These are phyloP conservation scores for Coemansia erecta DNA, from an alignment of 192 early-diverging fungal genomes.

Conservation along the genomic window DNA sequence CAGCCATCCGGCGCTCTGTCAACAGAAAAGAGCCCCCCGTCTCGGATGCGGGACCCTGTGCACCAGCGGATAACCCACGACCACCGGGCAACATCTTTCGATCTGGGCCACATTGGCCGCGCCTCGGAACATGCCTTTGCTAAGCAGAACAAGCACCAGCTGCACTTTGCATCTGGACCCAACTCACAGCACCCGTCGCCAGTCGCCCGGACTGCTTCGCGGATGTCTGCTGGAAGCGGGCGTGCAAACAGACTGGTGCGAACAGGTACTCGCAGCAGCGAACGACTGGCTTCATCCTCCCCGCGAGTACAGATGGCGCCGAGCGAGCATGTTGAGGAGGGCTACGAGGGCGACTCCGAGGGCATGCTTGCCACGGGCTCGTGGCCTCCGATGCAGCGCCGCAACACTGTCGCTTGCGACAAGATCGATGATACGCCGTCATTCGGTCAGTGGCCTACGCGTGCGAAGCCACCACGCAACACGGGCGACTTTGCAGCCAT, in stretches of 20 bases:
- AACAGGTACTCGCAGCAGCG: constrained; percentile 21
- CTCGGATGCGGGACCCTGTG: neutral
- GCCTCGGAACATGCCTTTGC: neutral
- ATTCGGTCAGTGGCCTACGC: constrained; percentile 9
- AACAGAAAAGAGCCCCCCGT: neutral
- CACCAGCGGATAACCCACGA: constrained; percentile 21
- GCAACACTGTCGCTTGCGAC: constrained; percentile 53
- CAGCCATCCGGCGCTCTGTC: neutral
- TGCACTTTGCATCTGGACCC: neutral
- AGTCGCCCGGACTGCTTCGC: constrained; percentile 1
- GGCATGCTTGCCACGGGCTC: constrained; percentile 15
- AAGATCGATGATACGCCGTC: constrained; percentile 18
- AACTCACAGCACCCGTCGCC: neutral
- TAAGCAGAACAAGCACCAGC: neutral
- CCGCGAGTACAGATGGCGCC: constrained; percentile 3
- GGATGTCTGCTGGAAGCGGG: neutral
- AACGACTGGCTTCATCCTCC: constrained; percentile 13
- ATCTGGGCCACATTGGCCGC: constrained; percentile 35
- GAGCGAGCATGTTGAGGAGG: constrained; percentile 23
- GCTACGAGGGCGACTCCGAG: constrained; percentile 52
- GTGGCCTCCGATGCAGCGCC: constrained; percentile 36
- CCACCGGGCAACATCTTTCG: constrained; percentile 49
- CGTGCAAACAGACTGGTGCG: neutral
- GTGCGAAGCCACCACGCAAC: constrained; percentile 36
- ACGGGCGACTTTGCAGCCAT: constrained; percentile 42